These are phyloP conservation scores for Coemansia sp. DNA, from an alignment of 192 early-diverging fungal genomes.

Conservation along the genomic window DNA sequence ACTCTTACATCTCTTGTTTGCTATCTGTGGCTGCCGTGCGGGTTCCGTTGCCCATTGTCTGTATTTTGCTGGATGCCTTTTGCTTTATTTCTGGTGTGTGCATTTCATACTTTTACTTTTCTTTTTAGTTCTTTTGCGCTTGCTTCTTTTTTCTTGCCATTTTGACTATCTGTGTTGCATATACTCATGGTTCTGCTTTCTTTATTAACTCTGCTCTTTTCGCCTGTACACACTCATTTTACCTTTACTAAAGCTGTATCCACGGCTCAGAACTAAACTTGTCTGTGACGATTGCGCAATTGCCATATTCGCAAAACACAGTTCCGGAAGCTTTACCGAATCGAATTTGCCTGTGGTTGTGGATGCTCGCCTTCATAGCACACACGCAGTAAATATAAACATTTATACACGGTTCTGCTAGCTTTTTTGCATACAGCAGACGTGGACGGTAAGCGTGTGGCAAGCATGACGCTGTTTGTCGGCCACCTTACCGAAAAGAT, in stretches of 20 bases:
- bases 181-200: not conserved
- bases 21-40: not conserved
- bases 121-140: not conserved
- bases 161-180: not conserved
- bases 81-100: not conserved
- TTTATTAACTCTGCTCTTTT: not conserved
- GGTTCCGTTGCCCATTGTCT: not conserved
- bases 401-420: not conserved
- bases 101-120: constrained; percentile 3
- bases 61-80: not conserved
- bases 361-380: not conserved
- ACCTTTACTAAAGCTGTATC: not conserved
- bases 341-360: not conserved
- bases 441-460: not conserved
- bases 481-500: constrained; percentile 36
- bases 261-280: not conserved
- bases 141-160: not conserved
- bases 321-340: not conserved
- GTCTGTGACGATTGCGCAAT: not conserved
- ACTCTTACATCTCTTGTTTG: constrained; percentile 3
- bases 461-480: constrained; percentile 41
- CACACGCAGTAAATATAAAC: not conserved
- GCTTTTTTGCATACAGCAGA: not conserved
- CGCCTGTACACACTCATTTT: not conserved
- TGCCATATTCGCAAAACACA: not conserved